These are phyloP conservation scores for Populus pruinosa DNA, from an alignment of 345 rosid species.

Conservation along the genomic window DNA sequence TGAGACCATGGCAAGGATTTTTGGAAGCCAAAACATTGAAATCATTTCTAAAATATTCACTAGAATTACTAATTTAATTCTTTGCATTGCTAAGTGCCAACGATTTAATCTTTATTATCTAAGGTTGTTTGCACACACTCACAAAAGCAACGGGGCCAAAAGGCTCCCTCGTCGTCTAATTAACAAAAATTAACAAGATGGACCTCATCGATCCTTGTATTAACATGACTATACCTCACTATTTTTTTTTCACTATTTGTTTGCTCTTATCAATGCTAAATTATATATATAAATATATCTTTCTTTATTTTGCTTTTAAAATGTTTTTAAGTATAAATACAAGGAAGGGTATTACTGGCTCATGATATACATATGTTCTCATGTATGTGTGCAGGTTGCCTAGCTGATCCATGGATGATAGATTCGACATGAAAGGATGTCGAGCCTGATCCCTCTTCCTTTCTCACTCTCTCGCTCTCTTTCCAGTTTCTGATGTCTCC, in stretches of 20 bases:
- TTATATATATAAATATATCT: too few species aligned
- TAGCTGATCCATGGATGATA: conserved; percentile 22
- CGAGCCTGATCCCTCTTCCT: conserved; percentile 11
- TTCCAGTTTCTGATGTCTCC: background rate
- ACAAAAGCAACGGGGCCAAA: background rate
- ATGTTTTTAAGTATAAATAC: background rate
- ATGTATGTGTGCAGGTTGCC: conserved; percentile 33
- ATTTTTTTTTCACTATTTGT: too few species aligned
- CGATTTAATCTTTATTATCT: background rate
- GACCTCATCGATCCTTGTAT: background rate
- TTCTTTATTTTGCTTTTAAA: background rate
- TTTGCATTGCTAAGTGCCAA: background rate
- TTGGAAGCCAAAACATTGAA: too few species aligned
- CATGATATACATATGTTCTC: conserved; percentile 2
- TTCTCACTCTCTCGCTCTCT: background rate
- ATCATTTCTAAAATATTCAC: too few species aligned
- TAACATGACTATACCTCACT: background rate
- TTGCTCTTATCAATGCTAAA: too few species aligned
- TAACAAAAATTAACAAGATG: background rate
- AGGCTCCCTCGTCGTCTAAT: too few species aligned
- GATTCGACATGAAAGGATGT: conserved; percentile 60
- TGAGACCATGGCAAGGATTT: too few species aligned
- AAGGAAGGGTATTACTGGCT: background rate
- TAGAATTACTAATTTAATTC: too few species aligned
- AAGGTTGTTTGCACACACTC: background rate